Evolutionary conservation across 2,329 filamentous ascomycete species (phyloP), one percentile per base, ranked within the genome.

Genomic region (Aspergillus alliaceus): DNA sequence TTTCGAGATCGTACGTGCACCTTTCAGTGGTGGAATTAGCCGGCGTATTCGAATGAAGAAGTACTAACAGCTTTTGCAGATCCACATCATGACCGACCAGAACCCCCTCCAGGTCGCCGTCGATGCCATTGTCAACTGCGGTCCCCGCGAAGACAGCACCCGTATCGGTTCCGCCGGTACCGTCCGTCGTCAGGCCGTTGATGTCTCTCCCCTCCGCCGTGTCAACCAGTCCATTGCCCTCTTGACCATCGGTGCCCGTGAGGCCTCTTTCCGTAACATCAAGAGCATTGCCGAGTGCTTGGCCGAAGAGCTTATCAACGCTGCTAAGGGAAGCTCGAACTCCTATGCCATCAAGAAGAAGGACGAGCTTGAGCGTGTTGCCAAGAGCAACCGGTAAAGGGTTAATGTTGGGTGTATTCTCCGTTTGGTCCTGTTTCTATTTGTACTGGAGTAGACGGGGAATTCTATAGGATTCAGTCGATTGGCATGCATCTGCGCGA

Each of bases 291-390:
- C 96, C 75, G 95, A 99, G 88, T 98, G 95, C 86, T 85, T 99
- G 75, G 95, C 95, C 79, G 96, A 99, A 85, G 95, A 99, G 89
- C 88, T 99, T 80, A 98, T 99, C 90, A 99, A 99, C 87, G 96
- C 96, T 79, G 96, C 96, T 82, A 99, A 99, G 91, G 95, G 95
- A 78, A 96, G 90, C 89, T 96, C 90, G 85, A 99, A 99, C 92
- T 97, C 93, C 72, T 99, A 98, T 82, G 95, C 96, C 77, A 99
- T 99, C 89, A 99, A 99, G 92, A 99, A 99, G 92, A 99, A 99
- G 93, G 95, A 99, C 82, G 96, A 99, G 90, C 84, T 99, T 85
- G 95, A 99, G 90, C 95, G 95, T 95, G 95, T 99, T 75, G 95
- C 95, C 84, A 99, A 99, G 91, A 91, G 87, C 88, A 99, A 99